Percentiles rank a stretch among this genome's conserved stretches.
phyloP scores from a whole-genome alignment of 495 filamentous ascomycete species.

The Hypoxylon trugodes region DNA sequence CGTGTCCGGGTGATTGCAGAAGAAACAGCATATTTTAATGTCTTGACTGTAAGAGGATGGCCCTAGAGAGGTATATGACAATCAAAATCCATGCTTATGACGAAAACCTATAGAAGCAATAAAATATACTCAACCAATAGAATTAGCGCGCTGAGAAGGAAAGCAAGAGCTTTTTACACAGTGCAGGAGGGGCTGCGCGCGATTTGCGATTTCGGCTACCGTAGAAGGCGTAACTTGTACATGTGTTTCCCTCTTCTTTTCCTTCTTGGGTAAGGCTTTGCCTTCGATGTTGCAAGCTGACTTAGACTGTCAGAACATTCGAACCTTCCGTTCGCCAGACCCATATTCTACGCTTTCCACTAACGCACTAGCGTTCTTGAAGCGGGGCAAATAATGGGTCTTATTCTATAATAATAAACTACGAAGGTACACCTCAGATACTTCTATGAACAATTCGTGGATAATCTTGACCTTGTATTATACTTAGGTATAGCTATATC shows the following conservation, averaged over 20 bases:
- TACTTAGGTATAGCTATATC: too few relatives aligned
- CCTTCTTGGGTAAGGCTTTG: constrained; percentile 2
- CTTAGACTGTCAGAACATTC: not conserved
- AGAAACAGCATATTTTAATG: not conserved
- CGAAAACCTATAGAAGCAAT: constrained; percentile 62
- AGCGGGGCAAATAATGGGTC: not conserved
- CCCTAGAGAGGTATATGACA: too few relatives aligned
- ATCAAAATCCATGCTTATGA: constrained; percentile 30
- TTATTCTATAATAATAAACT: too few relatives aligned
- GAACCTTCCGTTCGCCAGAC: not conserved
- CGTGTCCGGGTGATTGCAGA: constrained; percentile 44
- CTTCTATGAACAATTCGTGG: too few relatives aligned
- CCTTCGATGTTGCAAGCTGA: not conserved
- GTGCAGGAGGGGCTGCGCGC: not conserved
- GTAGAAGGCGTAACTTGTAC: constrained; percentile 19
- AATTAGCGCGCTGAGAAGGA: constrained; percentile 10
- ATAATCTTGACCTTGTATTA: too few relatives aligned
- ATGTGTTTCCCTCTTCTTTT: not conserved
- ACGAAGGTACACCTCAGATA: too few relatives aligned
- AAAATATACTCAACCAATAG: too few relatives aligned
- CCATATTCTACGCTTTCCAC: not conserved
- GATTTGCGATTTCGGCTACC: constrained; percentile 33
- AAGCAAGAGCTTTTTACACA: constrained; percentile 39
- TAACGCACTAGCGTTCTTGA: not conserved
- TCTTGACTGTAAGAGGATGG: too few relatives aligned